Evolutionary conservation across 495 filamentous ascomycete species (phyloP).

Genomic region (Penicillium tannophilum): DNA sequence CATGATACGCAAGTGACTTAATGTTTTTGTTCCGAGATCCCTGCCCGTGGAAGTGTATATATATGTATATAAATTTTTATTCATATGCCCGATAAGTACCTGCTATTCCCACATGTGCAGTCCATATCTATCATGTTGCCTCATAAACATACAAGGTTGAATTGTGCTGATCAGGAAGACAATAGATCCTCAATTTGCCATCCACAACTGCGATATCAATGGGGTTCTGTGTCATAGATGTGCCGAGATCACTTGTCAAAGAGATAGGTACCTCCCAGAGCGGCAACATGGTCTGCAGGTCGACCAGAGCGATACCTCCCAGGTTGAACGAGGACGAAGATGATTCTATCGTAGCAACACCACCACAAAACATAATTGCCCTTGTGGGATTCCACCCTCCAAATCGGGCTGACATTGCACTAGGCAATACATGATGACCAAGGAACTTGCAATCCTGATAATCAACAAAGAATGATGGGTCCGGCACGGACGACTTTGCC

Average conservation of each 20-base stretch:
- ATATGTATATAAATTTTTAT: too few relatives aligned
- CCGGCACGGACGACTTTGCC: slow-evolving; percentile 18
- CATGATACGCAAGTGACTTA: neutral
- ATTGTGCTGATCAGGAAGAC: slow-evolving; percentile 37
- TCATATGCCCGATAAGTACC: too few relatives aligned
- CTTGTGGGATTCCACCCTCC: slow-evolving; percentile 3
- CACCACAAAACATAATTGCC: slow-evolving; percentile 40
- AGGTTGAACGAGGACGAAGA: slow-evolving; percentile 17
- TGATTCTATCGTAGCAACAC: slow-evolving; percentile 26
- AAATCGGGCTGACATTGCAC: slow-evolving; percentile 6
- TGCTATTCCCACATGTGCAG: too few relatives aligned
- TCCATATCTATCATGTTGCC: slow-evolving; percentile 13
- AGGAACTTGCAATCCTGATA: slow-evolving; percentile 47
- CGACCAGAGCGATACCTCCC: slow-evolving; percentile 41
- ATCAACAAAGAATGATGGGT: slow-evolving; percentile 35
- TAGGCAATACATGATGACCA: slow-evolving; percentile 26
- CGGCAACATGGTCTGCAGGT: slow-evolving; percentile 34
- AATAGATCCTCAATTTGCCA: slow-evolving; percentile 37
- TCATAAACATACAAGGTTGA: slow-evolving; percentile 41
- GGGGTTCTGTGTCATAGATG: slow-evolving; percentile 36
- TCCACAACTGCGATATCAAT: slow-evolving; percentile 37
- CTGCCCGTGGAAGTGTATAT: too few relatives aligned
- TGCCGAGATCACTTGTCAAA: slow-evolving; percentile 32
- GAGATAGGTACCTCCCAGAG: slow-evolving; percentile 37
- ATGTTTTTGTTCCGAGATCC: too few relatives aligned